Conservation (phyloP, 768 basidiomycete species). For the Dendrothele bispora region DNA sequence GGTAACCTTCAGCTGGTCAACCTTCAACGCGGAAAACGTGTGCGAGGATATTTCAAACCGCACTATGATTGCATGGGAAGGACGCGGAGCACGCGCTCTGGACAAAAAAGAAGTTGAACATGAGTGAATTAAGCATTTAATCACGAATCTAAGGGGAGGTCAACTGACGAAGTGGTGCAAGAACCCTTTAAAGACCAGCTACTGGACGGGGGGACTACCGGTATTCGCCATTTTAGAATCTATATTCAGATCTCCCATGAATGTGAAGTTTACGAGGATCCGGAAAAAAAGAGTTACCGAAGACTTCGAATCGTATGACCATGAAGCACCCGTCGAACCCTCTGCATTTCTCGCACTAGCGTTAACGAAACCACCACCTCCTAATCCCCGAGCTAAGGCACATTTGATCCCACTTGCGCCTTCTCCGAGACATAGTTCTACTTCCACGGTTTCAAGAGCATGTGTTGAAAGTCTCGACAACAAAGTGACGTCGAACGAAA, state of each 20-base stretch:
- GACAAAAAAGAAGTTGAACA: neutral
- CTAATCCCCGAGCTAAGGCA: constrained; percentile 48
- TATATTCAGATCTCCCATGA: constrained; percentile 24
- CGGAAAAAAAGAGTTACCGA: neutral
- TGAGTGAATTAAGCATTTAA: neutral
- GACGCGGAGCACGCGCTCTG: constrained; percentile 44
- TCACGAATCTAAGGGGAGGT: constrained; percentile 4
- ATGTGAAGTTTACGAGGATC: constrained; percentile 3
- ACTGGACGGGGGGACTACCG: constrained; percentile 63
- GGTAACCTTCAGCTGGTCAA: constrained; percentile 80
- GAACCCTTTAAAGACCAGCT: constrained; percentile 76
- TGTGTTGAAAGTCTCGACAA: constrained; percentile 63
- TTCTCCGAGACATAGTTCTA: constrained; percentile 76
- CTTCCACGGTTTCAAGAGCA: constrained; percentile 67
- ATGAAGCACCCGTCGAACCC: constrained; percentile 54
- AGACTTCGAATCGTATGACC: constrained; percentile 71
- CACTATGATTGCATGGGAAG: constrained; percentile 74
- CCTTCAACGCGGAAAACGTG: constrained; percentile 78
- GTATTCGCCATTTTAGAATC: constrained; percentile 81
- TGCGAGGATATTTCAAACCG: constrained; percentile 70
- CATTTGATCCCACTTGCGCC: constrained; percentile 75
- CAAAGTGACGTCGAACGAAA: constrained; percentile 60
- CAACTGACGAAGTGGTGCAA: constrained; percentile 61
- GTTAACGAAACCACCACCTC: constrained; percentile 45
- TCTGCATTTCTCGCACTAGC: constrained; percentile 28